These are phyloP conservation scores for Pelargonium citronellum DNA, from an alignment of 441 rosid species.

Conservation along the genomic window DNA sequence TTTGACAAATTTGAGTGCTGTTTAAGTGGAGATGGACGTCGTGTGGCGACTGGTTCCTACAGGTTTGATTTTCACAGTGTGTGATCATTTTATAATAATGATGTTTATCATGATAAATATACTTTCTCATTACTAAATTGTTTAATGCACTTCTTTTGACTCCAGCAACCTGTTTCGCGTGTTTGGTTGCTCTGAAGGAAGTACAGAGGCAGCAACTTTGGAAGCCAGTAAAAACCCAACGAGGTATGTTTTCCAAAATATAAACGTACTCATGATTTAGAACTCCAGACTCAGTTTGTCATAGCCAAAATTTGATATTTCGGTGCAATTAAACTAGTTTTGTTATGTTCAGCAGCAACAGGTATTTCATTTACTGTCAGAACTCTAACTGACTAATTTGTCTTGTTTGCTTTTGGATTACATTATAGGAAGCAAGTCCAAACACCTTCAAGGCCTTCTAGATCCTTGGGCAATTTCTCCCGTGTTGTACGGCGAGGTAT, in stretches of 20 bases:
- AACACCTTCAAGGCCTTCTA: slow-evolving; percentile 67
- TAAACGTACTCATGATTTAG: background rate
- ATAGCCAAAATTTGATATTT: background rate
- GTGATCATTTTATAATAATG: slow-evolving; percentile 10
- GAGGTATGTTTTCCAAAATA: slow-evolving; percentile 43
- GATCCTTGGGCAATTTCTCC: slow-evolving; percentile 76
- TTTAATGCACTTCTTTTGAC: slow-evolving; percentile 14
- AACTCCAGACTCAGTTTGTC: background rate
- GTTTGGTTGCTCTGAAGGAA: slow-evolving; percentile 63
- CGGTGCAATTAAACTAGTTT: background rate
- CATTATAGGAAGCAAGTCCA: slow-evolving; percentile 66
- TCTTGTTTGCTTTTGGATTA: slow-evolving; percentile 14
- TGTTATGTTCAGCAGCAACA: background rate
- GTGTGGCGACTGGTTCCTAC: slow-evolving; percentile 93
- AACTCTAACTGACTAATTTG: background rate
- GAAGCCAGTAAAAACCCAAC: slow-evolving; percentile 95
- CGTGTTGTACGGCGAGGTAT: slow-evolving; percentile 70
- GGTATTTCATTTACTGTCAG: too few relatives aligned
- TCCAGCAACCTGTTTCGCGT: slow-evolving; percentile 87
- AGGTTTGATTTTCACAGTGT: slow-evolving; percentile 41
- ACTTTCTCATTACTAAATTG: slow-evolving; percentile 5
- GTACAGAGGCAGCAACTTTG: slow-evolving; percentile 64
- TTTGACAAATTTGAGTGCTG: slow-evolving; percentile 96
- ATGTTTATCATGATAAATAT: background rate
- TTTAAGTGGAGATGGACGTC: slow-evolving; percentile 77